Evolutionary conservation across 192 early-diverging fungal genomes (phyloP).

Genomic region (Diversispora epigaea): DNA sequence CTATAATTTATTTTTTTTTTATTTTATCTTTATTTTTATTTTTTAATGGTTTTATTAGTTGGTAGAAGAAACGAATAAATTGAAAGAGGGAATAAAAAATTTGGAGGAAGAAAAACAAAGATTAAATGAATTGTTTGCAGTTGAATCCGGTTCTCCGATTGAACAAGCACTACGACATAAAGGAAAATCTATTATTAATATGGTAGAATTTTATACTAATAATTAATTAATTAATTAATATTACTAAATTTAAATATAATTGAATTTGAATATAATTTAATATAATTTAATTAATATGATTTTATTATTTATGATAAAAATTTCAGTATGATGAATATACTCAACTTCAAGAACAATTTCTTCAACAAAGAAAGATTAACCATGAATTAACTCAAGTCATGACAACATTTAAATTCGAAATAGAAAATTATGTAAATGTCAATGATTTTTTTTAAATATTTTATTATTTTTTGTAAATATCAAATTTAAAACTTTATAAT

Average conservation of each 20-base stretch:
- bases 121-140: background rate
- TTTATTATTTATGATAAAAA: background rate
- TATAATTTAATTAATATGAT: background rate
- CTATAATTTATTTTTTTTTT: too few species aligned
- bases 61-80: background rate
- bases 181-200: slow-evolving; percentile 17
- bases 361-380: background rate
- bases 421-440: background rate
- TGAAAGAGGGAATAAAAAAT: background rate
- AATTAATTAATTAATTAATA: too few species aligned
- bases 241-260: too few species aligned
- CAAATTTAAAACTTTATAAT: background rate
- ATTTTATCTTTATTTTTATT: background rate
- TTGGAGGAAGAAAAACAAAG: slow-evolving; percentile 2
- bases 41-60: slow-evolving; percentile 1
- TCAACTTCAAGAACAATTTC: slow-evolving; percentile 7
- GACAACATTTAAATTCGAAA: slow-evolving; percentile 9
- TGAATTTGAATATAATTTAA: background rate
- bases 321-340: slow-evolving; percentile 1
- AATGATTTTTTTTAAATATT: background rate
- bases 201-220: background rate
- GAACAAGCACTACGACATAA: background rate
- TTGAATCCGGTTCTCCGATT: background rate
- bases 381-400: background rate
- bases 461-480: too few species aligned